Conservation (phyloP, 306 rosid species). For the Boehmeria nivea region DNA sequence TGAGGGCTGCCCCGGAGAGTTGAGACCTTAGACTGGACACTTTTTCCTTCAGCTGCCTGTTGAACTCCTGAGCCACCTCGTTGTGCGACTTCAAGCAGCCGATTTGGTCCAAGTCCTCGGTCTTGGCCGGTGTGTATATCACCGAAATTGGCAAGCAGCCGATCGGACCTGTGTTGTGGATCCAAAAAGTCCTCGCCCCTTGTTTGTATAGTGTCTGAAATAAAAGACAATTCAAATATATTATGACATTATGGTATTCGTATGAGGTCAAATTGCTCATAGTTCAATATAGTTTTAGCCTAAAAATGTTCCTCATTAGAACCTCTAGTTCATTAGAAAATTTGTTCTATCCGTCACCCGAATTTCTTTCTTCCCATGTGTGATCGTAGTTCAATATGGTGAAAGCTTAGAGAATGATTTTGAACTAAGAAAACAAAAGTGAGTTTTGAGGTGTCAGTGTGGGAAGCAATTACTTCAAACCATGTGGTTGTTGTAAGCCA, state of each 20-base stretch:
- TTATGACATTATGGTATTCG: no score
- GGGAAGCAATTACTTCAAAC: no score
- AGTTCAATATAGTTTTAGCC: no score
- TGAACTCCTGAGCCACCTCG: conserved; percentile 23
- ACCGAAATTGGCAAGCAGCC: conserved; percentile 25
- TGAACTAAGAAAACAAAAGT: no score
- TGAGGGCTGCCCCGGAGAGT: conserved; percentile 10
- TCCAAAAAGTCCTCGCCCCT: conserved; percentile 22
- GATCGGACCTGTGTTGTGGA: conserved; percentile 24
- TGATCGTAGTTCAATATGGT: no score
- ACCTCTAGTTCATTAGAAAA: no score
- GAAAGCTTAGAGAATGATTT: no score
- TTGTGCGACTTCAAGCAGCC: conserved; percentile 24
- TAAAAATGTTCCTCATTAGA: not conserved
- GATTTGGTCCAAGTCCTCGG: not conserved
- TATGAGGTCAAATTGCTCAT: not conserved
- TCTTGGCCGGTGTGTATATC: not conserved
- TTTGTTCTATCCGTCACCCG: no score
- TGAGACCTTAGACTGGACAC: conserved; percentile 13
- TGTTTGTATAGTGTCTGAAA: conserved; percentile 21
- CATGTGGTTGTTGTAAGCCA: no score
- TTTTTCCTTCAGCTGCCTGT: conserved; percentile 22
- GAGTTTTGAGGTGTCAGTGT: no score
- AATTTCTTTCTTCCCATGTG: no score
- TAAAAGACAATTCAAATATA: not conserved